phyloP scores from a whole-genome alignment of 352 stramenopile species.

The Phytophthora lateralis region DNA sequence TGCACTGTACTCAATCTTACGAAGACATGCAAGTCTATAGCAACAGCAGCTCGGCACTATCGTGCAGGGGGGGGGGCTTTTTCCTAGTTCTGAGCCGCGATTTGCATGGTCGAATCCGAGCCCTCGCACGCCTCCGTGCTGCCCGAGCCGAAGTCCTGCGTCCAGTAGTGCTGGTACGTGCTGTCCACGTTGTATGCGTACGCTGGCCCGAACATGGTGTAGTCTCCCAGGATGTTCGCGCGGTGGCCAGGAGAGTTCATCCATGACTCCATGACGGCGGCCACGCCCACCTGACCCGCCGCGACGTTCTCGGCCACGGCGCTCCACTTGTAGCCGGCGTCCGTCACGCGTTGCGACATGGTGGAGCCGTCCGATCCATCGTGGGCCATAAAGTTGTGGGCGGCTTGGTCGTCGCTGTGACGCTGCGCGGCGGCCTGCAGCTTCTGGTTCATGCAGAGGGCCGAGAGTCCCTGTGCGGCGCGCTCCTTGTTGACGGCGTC shows the following conservation, averaged over 20 bases:
- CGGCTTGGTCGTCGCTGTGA: conserved; percentile 43
- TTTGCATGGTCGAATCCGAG: background rate
- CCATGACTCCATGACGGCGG: conserved; percentile 37
- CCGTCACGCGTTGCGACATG: conserved; percentile 35
- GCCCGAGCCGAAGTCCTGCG: conserved; percentile 47
- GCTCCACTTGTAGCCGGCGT: conserved; percentile 48
- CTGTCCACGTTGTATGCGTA: conserved; percentile 28
- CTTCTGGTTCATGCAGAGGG: conserved; percentile 47
- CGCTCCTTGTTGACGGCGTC: conserved; percentile 49
- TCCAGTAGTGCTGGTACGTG: conserved; percentile 52
- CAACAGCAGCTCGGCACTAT: too few species aligned
- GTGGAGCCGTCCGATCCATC: conserved; percentile 44
- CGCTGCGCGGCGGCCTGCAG: conserved; percentile 23
- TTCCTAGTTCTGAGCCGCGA: conserved; percentile 4
- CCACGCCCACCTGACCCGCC: conserved; percentile 32
- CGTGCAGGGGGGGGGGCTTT: too few species aligned
- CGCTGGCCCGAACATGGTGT: conserved; percentile 42
- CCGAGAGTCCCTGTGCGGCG: conserved; percentile 28
- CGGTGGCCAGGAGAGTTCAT: conserved; percentile 30
- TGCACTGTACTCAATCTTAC: too few species aligned
- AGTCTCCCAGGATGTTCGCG: conserved; percentile 33
- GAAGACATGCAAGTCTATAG: too few species aligned
- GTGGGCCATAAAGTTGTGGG: conserved; percentile 50
- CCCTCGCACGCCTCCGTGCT: conserved; percentile 34
- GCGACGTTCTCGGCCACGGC: conserved; percentile 37